Conservation (phyloP, 2,329 filamentous ascomycete species). For the Harringtonia aguacate region DNA sequence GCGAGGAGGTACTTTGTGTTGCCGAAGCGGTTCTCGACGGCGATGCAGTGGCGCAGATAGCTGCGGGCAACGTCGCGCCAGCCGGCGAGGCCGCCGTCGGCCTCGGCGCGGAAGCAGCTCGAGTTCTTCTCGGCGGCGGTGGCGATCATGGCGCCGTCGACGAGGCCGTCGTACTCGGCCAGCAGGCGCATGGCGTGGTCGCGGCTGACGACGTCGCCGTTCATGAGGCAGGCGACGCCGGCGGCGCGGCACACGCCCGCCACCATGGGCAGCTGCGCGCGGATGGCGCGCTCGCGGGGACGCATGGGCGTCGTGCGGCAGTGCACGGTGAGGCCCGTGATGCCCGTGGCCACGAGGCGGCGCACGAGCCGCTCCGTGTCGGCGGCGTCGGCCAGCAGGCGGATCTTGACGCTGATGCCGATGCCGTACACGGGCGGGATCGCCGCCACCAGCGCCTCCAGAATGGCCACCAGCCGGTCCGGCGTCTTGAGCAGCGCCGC, state of each 20-base stretch:
- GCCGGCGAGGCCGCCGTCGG: conserved; percentile 56
- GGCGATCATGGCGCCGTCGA: conserved; percentile 95
- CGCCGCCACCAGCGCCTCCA: conserved; percentile 70
- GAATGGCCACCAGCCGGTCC: conserved; percentile 71
- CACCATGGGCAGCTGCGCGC: conserved; percentile 78
- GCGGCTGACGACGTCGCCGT: conserved; percentile 75
- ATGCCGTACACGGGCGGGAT: conserved; percentile 72
- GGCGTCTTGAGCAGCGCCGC: conserved; percentile 80
- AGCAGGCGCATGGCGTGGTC: conserved; percentile 64
- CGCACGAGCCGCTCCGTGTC: conserved; percentile 70
- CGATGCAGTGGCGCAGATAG: conserved; percentile 63
- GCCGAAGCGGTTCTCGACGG: conserved; percentile 74
- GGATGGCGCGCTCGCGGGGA: conserved; percentile 75
- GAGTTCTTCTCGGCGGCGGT: conserved; percentile 85
- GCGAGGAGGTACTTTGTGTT: conserved; percentile 90
- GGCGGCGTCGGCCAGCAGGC: conserved; percentile 67
- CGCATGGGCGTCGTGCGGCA: conserved; percentile 96
- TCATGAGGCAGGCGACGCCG: conserved; percentile 90
- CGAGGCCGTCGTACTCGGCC: conserved; percentile 67
- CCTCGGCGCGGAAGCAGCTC: conserved; percentile 66
- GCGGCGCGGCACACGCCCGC: conserved; percentile 67
- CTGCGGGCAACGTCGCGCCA: conserved; percentile 71
- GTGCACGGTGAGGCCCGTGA: conserved; percentile 85
- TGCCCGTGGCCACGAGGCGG: conserved; percentile 73
- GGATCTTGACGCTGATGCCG: conserved; percentile 94